Conservation (phyloP, 108 stramenopile genomes). For the Cyclotella atomus region DNA sequence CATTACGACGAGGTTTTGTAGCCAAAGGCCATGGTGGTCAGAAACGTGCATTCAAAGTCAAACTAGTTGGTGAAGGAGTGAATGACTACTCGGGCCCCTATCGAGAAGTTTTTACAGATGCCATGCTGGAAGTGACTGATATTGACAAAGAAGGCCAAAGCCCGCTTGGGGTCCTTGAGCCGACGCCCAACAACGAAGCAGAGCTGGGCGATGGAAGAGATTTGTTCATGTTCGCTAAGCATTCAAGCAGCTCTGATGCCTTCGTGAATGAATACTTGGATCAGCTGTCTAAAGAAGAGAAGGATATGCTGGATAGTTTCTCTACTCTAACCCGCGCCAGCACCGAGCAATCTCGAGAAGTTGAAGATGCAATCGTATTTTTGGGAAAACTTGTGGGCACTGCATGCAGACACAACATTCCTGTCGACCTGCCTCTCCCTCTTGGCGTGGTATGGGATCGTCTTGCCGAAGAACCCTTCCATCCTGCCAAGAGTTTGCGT, state of each 20-base stretch:
- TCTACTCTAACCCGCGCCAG: constrained; percentile 55
- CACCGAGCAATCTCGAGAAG: constrained; percentile 63
- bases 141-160: constrained; percentile 52
- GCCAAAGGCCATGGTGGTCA: constrained; percentile 98
- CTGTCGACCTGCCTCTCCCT: constrained; percentile 83
- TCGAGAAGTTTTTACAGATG: constrained; percentile 94
- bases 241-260: constrained; percentile 4
- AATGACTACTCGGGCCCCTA: constrained; percentile 99
- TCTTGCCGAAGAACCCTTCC: constrained; percentile 61
- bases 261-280: constrained; percentile 10
- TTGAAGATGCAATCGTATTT: constrained; percentile 82
- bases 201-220: constrained; percentile 79
- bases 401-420: constrained; percentile 89
- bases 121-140: constrained; percentile 80
- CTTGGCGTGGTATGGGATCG: constrained; percentile 77
- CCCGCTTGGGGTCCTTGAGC: constrained; percentile 73
- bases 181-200: constrained; percentile 75
- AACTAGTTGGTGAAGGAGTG: constrained; percentile 97
- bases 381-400: constrained; percentile 94
- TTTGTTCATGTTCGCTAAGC: constrained; percentile 72
- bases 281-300: constrained; percentile 53
- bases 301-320: constrained; percentile 59
- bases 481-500: constrained; percentile 32
- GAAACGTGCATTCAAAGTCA: constrained; percentile 95
- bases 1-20: constrained; percentile 89